phyloP scores from a whole-genome alignment of 805 yeast genomes.

The Diddensiella transvaalensis region DNA sequence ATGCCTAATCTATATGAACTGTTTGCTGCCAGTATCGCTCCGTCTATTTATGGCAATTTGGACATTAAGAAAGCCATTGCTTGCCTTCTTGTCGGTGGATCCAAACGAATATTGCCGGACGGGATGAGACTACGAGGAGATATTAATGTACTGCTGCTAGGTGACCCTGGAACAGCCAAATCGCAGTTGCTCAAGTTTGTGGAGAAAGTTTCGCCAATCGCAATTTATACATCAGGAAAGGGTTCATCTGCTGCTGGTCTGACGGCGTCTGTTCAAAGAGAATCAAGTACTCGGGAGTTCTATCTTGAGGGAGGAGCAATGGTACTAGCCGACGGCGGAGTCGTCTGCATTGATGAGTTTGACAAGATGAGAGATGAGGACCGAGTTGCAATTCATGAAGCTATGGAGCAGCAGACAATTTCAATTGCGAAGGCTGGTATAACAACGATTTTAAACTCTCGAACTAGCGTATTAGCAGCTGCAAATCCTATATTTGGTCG shows the following conservation, averaged over 20 bases:
- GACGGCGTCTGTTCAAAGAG: conserved; percentile 96
- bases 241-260: conserved; percentile 99
- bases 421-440: conserved; percentile 99
- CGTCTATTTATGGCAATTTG: conserved; percentile 89
- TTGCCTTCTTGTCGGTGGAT: conserved; percentile 90
- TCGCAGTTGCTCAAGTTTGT: conserved; percentile 94
- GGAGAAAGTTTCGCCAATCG: conserved; percentile 89
- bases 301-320: conserved; percentile 99
- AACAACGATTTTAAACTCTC: conserved; percentile 90
- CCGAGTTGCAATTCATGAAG: conserved; percentile 98
- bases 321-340: conserved; percentile 99
- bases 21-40: conserved; percentile 89
- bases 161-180: conserved; percentile 99
- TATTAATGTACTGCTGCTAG: conserved; percentile 84
- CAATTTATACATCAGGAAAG: conserved; percentile 96
- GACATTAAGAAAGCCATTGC: conserved; percentile 94
- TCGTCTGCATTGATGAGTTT: conserved; percentile 97
- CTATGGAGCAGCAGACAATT: conserved; percentile 99
- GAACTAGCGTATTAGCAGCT: conserved; percentile 96
- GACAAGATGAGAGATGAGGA: conserved; percentile 99
- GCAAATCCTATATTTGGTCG: conserved; percentile 97
- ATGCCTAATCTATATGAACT: conserved; percentile 80
- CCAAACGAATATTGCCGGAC: conserved; percentile 87
- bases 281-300: conserved; percentile 81
- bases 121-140: conserved; percentile 97